Percentiles rank a stretch among this genome's conserved stretches.
Evolutionary conservation across 768 basidiomycete genomes (phyloP).

Genomic region (Lepiota subincarnata): DNA sequence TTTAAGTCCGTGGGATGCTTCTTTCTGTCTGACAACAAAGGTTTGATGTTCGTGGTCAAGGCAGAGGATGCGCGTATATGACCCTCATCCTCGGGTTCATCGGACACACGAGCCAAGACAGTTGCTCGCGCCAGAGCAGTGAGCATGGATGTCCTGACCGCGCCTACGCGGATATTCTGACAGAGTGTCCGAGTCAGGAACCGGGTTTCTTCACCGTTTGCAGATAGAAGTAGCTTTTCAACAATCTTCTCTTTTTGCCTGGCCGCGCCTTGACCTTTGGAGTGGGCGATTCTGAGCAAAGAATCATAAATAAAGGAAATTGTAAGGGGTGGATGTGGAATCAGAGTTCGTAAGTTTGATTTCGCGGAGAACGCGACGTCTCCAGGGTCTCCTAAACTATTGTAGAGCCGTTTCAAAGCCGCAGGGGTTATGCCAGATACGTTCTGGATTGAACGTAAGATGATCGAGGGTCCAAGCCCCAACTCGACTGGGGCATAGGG

Average conservation of each 20-base stretch:
- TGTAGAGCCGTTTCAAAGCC: conserved; percentile 63
- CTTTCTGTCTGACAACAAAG: conserved; percentile 17
- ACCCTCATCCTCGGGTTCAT: conserved; percentile 12
- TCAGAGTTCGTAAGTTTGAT: conserved; percentile 65
- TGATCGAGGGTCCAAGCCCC: conserved; percentile 62
- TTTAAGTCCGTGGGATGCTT: conserved; percentile 22
- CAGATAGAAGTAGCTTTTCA: conserved; percentile 77
- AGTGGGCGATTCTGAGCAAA: conserved; percentile 59
- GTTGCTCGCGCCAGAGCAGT: conserved; percentile 77
- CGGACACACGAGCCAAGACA: conserved; percentile 49
- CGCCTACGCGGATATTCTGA: conserved; percentile 81
- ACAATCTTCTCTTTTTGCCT: conserved; percentile 76
- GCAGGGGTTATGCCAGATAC: conserved; percentile 61
- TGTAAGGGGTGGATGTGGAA: conserved; percentile 65
- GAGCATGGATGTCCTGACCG: conserved; percentile 78
- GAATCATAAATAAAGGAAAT: conserved; percentile 64
- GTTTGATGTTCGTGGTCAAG: conserved; percentile 23
- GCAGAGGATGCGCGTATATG: conserved; percentile 24
- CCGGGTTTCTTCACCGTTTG: conserved; percentile 84
- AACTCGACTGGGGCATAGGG: conserved; percentile 70
- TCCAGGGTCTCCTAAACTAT: conserved; percentile 75
- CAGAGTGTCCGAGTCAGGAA: conserved; percentile 74
- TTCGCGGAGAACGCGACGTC: conserved; percentile 87
- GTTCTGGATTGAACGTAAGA: conserved; percentile 67
- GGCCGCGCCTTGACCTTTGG: conserved; percentile 72